A percentile compares a stretch with the other conserved stretches of the same genome.
phyloP scores from a whole-genome alignment of 2,329 filamentous ascomycete genomes.

The Neofusicoccum cordaticola region DNA sequence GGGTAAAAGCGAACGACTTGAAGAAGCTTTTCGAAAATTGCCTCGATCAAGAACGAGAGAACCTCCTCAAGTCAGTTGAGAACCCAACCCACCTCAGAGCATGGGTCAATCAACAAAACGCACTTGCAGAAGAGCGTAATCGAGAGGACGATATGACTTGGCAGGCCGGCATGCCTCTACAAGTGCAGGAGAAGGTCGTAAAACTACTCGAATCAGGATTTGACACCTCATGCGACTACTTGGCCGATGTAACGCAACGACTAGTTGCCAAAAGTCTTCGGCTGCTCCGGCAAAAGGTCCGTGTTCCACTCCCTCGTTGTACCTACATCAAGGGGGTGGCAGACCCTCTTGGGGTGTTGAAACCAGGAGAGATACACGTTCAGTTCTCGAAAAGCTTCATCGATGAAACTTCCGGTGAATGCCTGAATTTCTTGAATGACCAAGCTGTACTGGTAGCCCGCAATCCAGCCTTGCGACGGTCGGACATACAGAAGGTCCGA shows the following conservation, averaged over 20 bases:
- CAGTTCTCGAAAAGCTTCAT: slow-evolving; percentile 63
- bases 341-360: slow-evolving; percentile 61
- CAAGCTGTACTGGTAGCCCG: slow-evolving; percentile 66
- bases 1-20: slow-evolving; percentile 48
- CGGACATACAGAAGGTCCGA: slow-evolving; percentile 65
- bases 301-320: slow-evolving; percentile 60
- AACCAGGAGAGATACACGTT: slow-evolving; percentile 66
- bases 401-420: slow-evolving; percentile 53
- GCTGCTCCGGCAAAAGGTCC: slow-evolving; percentile 54
- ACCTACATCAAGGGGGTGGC: slow-evolving; percentile 65
- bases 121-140: slow-evolving; percentile 30
- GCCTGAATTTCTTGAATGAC: slow-evolving; percentile 49
- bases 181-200: slow-evolving; percentile 28
- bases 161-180: slow-evolving; percentile 28
- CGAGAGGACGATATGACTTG: slow-evolving; percentile 22
- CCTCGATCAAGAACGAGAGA: slow-evolving; percentile 52
- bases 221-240: slow-evolving; percentile 47
- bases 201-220: slow-evolving; percentile 53
- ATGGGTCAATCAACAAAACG: slow-evolving; percentile 47
- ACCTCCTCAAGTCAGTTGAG: slow-evolving; percentile 52
- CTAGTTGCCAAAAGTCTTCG: slow-evolving; percentile 55
- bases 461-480: slow-evolving; percentile 66
- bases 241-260: slow-evolving; percentile 49
- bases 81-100: slow-evolving; percentile 51
- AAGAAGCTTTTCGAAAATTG: slow-evolving; percentile 49